Base-by-base conservation (phyloP, 2,329 filamentous ascomycete genomes). In the Aspergillus neoniger region DNA sequence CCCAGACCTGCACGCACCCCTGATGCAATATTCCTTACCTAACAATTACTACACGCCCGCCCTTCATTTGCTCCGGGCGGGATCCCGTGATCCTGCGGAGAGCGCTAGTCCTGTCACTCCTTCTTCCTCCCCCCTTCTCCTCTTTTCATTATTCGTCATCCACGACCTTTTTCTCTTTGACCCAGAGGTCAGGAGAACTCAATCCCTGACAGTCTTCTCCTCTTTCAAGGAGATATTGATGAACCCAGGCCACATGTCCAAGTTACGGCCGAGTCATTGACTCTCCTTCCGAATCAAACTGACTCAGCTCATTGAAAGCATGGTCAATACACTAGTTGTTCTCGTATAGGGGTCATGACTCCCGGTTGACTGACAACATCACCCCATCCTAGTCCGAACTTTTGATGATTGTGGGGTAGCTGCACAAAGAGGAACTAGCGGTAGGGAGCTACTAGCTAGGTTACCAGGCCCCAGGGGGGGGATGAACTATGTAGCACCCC, bases 21-120 rank as follows among this genome's bases (percentile, higher is more conserved):
- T 36, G 23, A 55, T 58, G 58, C 47, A 51, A 57, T 44, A 61
- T 60, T 39, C 60, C 58, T 65, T 67, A 65, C 58, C 52, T 67
- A 67, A 67, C 53, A 59, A 55, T 44, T 60, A 60, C 63, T 59
- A 39, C 48, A 23, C 25, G 38, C 53, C 52, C 21, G 57, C 32
- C 57, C 48, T 44, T 57, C 43, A 62, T 62, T 62, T 56, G 60
- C 23, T 36, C 55, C 28, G 38, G 38, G 53, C 38, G 51, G 43
- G 59, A 50, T 62, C 62, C 49, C 62, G 62, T 62, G 62, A 63
- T 58, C 47, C 15, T 50, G 53, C 53, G 53, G 60, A 32, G 28
- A 47, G 41, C 28, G 25, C 36, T 49, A 62, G 32, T 57, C 49
- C 54, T 59, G 51, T 30, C 53, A 30, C 23, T 44, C 39, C 7